These are phyloP conservation scores for Aspergillus uvarum DNA, from an alignment of 2,329 filamentous ascomycete species.

Conservation along the genomic window DNA sequence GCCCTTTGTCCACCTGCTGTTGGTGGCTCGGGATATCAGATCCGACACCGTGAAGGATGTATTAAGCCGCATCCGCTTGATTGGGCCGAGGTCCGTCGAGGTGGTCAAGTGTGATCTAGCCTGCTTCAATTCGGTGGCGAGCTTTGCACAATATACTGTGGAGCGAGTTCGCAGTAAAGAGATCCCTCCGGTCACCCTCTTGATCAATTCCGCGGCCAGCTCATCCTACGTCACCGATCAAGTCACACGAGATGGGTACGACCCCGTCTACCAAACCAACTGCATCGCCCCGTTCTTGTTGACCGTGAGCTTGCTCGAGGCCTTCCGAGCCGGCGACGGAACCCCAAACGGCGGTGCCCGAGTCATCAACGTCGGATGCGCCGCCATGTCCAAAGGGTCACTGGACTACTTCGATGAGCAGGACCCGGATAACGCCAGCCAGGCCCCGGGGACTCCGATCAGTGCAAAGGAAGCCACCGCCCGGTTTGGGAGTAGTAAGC, in stretches of 20 bases:
- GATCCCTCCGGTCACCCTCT: constrained; percentile 35
- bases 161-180: constrained; percentile 33
- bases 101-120: constrained; percentile 32
- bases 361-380: constrained; percentile 39
- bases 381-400: constrained; percentile 30
- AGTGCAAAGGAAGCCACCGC: constrained; percentile 31
- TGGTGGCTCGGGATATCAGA: constrained; percentile 32
- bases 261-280: constrained; percentile 40
- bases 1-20: constrained; percentile 36
- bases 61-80: constrained; percentile 29
- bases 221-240: constrained; percentile 35
- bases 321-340: constrained; percentile 36
- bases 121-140: constrained; percentile 32
- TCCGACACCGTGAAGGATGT: constrained; percentile 31
- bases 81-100: constrained; percentile 37
- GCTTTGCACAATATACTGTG: constrained; percentile 34
- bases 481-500: constrained; percentile 38
- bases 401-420: constrained; percentile 35
- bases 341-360: constrained; percentile 31
- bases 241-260: constrained; percentile 34
- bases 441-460: constrained; percentile 26
- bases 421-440: constrained; percentile 19
- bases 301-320: constrained; percentile 37
- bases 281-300: constrained; percentile 39
- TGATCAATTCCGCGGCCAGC: constrained; percentile 37